phyloP scores from a whole-genome alignment of 78 protist genomes.

The Mantamonas sphyraenae region DNA sequence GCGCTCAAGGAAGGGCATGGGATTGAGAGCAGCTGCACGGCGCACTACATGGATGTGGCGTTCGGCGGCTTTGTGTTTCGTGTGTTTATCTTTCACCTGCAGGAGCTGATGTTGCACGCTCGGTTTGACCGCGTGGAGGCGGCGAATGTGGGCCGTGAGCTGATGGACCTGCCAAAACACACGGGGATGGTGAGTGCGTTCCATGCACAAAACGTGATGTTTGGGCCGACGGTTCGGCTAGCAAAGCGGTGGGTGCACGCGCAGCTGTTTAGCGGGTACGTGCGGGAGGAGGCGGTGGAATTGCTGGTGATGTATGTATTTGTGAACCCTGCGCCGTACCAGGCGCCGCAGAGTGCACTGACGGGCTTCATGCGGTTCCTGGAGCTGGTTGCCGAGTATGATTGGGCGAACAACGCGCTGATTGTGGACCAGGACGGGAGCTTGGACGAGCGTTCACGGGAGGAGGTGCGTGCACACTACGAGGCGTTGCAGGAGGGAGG shows the following conservation, averaged over 20 bases:
- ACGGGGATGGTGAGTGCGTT: no score
- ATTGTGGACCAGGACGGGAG: neutral
- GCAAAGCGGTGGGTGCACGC: slow-evolving; percentile 1
- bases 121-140: no score
- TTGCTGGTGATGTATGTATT: neutral
- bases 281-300: slow-evolving; percentile 4
- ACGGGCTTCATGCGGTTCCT: neutral
- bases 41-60: neutral
- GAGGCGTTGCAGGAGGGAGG: no score
- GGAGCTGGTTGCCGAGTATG: neutral
- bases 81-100: neutral
- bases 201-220: no score
- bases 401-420: neutral
- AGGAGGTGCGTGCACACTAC: no score
- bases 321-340: neutral
- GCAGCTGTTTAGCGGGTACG: neutral
- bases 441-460: no score
- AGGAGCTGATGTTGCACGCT: neutral
- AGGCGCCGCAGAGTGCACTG: neutral
- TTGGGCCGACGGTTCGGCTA: neutral
- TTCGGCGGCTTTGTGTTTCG: neutral
- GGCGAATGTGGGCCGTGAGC: no score
- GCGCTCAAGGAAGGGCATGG: neutral
- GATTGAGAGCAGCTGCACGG: neutral
- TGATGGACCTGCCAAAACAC: no score